Evolutionary conservation across 805 yeast species (phyloP), one percentile per base, ranked within the genome.

Genomic region (Starmera dryadoides): DNA sequence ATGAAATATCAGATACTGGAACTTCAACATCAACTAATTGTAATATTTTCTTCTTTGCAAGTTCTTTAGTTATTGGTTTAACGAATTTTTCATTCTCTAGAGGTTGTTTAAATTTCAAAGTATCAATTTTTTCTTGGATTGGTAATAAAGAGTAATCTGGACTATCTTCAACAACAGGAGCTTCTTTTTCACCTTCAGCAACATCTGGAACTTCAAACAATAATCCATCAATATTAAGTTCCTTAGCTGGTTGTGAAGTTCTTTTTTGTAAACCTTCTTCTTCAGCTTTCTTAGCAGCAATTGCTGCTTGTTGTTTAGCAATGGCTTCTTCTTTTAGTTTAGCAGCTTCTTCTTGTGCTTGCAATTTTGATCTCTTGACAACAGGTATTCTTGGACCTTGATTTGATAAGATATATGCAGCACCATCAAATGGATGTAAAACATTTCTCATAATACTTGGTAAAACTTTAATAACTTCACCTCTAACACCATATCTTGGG

Each of bases 381-480:
- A 53, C 55, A 14, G 57, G 56, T 17, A 55, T 52, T 16, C 36
- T 46, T 41, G 59, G 59, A 2, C 49, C 51, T 17, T 47, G 41
- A 10, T 45, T 48, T 26, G 52, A 51, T 18, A 70, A 56, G 18
- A 86, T 69, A 53, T 86, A 88, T 16, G 76, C 72, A 3, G 96
- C 96, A 33, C 86, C 84, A 51, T 85, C 80, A 43, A 66, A 52
- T 33, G 76, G 75, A 51, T 86, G 86, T 41, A 88, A 70, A 49
- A 64, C 75, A 62, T 85, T 86, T 55, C 91, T 76, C 96, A 88
- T 88, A 45, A 75, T 68, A 18, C 87, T 84, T 23, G 95, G 88
- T 45, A 77, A 71, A 16, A 88, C 96, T 28, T 73, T 66, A 22
- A 82, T 69, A 33, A 88, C 70, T 63, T 88, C 82, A 28, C 96